phyloP scores from a whole-genome alignment of 2,329 filamentous ascomycete genomes.

The Cordyceps cateniannulata region DNA sequence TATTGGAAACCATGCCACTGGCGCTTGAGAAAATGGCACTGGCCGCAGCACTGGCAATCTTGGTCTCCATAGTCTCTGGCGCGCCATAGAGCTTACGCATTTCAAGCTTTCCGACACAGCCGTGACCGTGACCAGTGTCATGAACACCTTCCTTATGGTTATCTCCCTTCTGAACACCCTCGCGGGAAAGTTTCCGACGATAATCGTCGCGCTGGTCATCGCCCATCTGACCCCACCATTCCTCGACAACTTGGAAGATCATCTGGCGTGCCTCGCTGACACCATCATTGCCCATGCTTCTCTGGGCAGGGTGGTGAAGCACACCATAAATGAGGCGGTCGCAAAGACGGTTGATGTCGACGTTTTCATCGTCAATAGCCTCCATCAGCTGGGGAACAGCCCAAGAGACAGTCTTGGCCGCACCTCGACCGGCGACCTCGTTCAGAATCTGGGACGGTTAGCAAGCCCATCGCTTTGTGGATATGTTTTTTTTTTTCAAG shows the following conservation, averaged over 20 bases:
- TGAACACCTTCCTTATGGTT: constrained; percentile 85
- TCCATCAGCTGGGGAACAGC: constrained; percentile 83
- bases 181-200: constrained; percentile 67
- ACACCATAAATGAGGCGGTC: constrained; percentile 75
- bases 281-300: constrained; percentile 62
- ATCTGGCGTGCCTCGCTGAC: constrained; percentile 62
- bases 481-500: background rate
- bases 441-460: constrained; percentile 58
- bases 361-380: constrained; percentile 72
- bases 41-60: constrained; percentile 50
- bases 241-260: constrained; percentile 74
- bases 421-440: constrained; percentile 77
- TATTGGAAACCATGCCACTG: constrained; percentile 42
- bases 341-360: constrained; percentile 63
- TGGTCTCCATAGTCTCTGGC: constrained; percentile 45
- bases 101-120: constrained; percentile 69
- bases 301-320: constrained; percentile 81
- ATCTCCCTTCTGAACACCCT: constrained; percentile 67
- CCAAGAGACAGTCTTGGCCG: constrained; percentile 74
- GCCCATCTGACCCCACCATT: constrained; percentile 72
- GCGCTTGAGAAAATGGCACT: constrained; percentile 52
- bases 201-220: constrained; percentile 59
- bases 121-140: constrained; percentile 80
- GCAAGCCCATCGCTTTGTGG: background rate
- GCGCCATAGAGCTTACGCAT: constrained; percentile 62